Evolutionary conservation across 73 alveolate species (phyloP), one percentile per base, ranked within the genome.

Genomic region (Symbiodinium natans): DNA sequence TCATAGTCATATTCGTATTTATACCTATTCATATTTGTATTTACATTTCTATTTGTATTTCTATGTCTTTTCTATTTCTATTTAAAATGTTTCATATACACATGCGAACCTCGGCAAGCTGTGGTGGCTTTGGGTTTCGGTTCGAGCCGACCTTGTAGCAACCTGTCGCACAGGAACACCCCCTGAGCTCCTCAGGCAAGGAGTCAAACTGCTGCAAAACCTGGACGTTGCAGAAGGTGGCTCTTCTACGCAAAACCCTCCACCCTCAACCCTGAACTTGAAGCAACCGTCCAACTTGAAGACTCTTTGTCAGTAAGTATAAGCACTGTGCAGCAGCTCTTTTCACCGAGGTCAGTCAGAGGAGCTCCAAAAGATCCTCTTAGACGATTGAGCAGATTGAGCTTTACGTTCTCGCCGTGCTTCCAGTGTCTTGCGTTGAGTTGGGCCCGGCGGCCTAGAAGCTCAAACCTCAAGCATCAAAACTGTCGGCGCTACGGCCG

Each of bases 381-480:
- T 63, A 63, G 77, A 63, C 77, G 77, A 63, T 63, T 63, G 77
- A 5, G 77, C 77, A 63, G 77, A 27, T 29, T 63, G 77, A 63
- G 77, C 77, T 63, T 63, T 0, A 11, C 29, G 17, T 23, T 34
- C 77, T 21, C 38, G 36, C 7, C 77, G 39, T 21, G 15, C 38
- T 23, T 63, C 36, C 9, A 11, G 39, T 63, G 29, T 23, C 36
- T 21, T 63, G 77, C 77, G 0, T 63, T 63, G 59, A 63, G 25
- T 25, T 21, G 11, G 77, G 36, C 77, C 77, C 34, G 34, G 25
- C 77, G 77, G 77, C 36, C 77, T 21, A 17, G 7, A 29, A 63
- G 77, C 77, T 63, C 77, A 63, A 63, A 63, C 36, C 77, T 34
- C 77, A 63, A 63, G 25, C 77, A 63, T 63, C 77, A 63, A 63